Base-by-base conservation (phyloP, 2,329 filamentous ascomycete species). In the Sclerotinia sclerotiorum region DNA sequence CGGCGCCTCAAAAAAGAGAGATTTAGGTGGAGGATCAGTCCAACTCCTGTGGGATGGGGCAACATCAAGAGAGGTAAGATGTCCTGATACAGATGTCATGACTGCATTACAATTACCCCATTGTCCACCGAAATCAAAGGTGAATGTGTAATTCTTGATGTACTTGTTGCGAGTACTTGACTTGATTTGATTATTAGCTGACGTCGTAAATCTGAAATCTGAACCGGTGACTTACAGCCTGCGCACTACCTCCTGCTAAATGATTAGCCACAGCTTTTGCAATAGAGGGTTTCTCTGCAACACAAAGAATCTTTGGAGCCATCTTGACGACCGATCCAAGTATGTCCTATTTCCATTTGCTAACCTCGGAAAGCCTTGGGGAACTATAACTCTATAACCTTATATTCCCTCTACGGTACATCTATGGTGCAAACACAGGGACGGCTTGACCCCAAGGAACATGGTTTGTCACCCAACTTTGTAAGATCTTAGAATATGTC, bases 91-190 rank as follows among this genome's bases (percentile, higher is more conserved):
- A 71, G 90, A 93, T 68, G 95, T 99, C 91, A 99, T 98, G 55
- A 90, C 93, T 58, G 97, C 94, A 17, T 87, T 84, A 78, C 92
- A 97, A 70, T 84, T 84, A 27, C 94, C 93, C 91, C 93, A 97
- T 72, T 85, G 83, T 58, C 83, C 85, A 7, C 89, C 89, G 78
- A 99, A 99, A 77, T 92, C 88, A 80, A 95, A 99, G 57, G 90
- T 85, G 77, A 99, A 99, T 39, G 88, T 85, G 81, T 97, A 98
- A 76, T 99, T 99, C 78, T 97, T 98, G 79, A 97, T 90, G 80
- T 89, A 98, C 74, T 86, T 85, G 57, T 73, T 75, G 21, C 75
- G 61, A 58, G 74, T 76, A 61, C 72, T 73, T 60, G 62, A 49
- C 76, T 78, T 46, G 7, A 27, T 29, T 54, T 48, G 27, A 65